phyloP scores from a whole-genome alignment of 208 protist genomes.

The Leishmania turanica region DNA sequence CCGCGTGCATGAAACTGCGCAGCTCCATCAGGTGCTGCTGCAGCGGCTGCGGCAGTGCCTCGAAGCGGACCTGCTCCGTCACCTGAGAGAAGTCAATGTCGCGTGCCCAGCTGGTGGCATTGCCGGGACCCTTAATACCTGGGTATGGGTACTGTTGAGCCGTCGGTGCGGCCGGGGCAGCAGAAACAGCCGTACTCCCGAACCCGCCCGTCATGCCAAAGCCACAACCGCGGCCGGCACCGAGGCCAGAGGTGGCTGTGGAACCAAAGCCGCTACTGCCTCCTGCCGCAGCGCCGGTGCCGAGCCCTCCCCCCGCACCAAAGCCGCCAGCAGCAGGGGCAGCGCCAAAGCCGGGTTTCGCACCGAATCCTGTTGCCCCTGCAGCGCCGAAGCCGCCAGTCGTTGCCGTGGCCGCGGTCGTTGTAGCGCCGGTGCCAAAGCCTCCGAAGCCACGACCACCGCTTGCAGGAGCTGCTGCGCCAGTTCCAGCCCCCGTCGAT shows the following conservation, averaged over 20 bases:
- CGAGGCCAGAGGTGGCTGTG: slow-evolving; percentile 1
- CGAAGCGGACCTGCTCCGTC: slow-evolving; percentile 70
- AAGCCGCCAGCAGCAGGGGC: slow-evolving; percentile 17
- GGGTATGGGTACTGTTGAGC: slow-evolving; percentile 58
- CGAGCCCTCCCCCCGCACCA: slow-evolving; percentile 16
- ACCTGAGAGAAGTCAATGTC: slow-evolving; percentile 76
- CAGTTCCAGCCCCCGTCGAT: not conserved
- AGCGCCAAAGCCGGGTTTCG: slow-evolving; percentile 29
- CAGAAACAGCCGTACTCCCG: slow-evolving; percentile 7
- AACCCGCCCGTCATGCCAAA: slow-evolving; percentile 31
- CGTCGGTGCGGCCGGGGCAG: slow-evolving; percentile 16
- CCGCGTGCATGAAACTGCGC: slow-evolving; percentile 71
- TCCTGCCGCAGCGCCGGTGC: slow-evolving; percentile 7
- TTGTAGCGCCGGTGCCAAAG: slow-evolving; percentile 17
- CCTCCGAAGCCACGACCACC: slow-evolving; percentile 11
- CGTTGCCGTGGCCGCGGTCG: slow-evolving; percentile 9
- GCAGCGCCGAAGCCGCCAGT: slow-evolving; percentile 34
- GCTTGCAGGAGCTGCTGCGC: not conserved
- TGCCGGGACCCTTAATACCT: slow-evolving; percentile 74
- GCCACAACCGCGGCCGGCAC: slow-evolving; percentile 10
- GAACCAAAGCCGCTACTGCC: slow-evolving; percentile 24
- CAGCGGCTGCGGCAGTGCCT: slow-evolving; percentile 61
- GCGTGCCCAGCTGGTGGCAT: slow-evolving; percentile 55
- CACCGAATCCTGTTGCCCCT: slow-evolving; percentile 5
- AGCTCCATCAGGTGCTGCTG: slow-evolving; percentile 82